Evolutionary conservation across 768 basidiomycete genomes (phyloP).

Genomic region (Russula virescens): DNA sequence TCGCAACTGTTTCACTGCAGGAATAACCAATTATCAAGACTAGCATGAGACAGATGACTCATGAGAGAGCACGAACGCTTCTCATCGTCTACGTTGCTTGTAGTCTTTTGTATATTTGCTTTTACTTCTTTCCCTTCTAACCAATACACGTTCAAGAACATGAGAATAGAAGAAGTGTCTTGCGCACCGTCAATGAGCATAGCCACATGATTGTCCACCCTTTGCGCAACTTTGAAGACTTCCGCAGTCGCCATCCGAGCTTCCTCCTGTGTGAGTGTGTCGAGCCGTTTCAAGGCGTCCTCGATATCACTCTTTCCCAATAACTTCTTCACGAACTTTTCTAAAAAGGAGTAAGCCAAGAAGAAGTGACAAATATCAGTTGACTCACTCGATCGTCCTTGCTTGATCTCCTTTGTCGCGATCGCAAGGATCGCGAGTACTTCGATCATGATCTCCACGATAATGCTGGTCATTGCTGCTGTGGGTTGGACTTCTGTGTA

Average conservation of each 20-base stretch:
- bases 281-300: not conserved
- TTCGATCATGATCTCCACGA: not conserved
- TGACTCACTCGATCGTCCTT: no score
- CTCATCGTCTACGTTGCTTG: no score
- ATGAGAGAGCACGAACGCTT: no score
- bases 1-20: not conserved
- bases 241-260: not conserved
- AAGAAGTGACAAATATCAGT: no score
- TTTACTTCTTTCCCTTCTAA: not conserved
- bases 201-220: not conserved
- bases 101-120: no score
- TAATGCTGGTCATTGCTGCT: not conserved
- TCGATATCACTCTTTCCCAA: slow-evolving; percentile 1
- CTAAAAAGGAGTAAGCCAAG: no score
- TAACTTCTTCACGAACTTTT: no score
- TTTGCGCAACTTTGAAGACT: not conserved
- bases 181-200: not conserved
- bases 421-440: not conserved
- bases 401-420: no score
- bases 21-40: not conserved
- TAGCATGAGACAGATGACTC: no score
- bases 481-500: not conserved
- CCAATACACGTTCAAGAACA: not conserved
- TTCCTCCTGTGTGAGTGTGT: not conserved
- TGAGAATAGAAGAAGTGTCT: not conserved